Base-by-base conservation (phyloP, 306 rosid genomes). In the Abrus precatorius region DNA sequence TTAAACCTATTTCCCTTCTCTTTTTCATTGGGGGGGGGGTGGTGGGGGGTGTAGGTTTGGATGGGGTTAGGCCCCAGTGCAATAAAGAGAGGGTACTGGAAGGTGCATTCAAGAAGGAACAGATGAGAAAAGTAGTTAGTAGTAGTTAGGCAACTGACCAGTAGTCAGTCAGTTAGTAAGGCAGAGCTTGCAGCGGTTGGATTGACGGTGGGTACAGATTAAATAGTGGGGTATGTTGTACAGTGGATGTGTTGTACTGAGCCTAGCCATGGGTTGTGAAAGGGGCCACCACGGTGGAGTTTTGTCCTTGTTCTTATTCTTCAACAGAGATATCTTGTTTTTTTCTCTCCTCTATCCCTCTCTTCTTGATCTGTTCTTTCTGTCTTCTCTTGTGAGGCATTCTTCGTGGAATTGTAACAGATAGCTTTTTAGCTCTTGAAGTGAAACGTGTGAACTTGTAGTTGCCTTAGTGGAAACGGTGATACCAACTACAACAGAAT, bases 401-500 rank as follows among this genome's bases (percentile, higher is more conserved):
- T 63, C 11, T 38, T 64, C 3, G 32, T 40, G 14, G 13, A 64
- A 64, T 66, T 43, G 54, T 38, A n/a, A 32, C 48, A 13, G 54
- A 44, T 55, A 47, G 38, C 3, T 6, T 56, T 55, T 45, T 45
- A 36, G 47, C 41, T 47, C 67, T 77, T 38, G 40, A 43, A 57
- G 56, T 43, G 44, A 29, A 52, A 13, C 0, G 1, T 50, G 64
- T 44, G n/a, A 43, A 28, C 75, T 68, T 44, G 59, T 43, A 34
- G 74, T 76, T 76, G 36, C 47, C 76, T 56, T 52, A 33, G 41
- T 33, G 13, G 83, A 79, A 69, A 47, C 34, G 14, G n/a, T 36
- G 63, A 30, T 11, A 57, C 61, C 33, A 12, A 12, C 65, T 80
- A 13, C 12, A 48, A 14, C 63, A 14, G 41, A 76, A 57, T 10